phyloP scores from a whole-genome alignment of 768 basidiomycete species.

The Suillus ampliporus region DNA sequence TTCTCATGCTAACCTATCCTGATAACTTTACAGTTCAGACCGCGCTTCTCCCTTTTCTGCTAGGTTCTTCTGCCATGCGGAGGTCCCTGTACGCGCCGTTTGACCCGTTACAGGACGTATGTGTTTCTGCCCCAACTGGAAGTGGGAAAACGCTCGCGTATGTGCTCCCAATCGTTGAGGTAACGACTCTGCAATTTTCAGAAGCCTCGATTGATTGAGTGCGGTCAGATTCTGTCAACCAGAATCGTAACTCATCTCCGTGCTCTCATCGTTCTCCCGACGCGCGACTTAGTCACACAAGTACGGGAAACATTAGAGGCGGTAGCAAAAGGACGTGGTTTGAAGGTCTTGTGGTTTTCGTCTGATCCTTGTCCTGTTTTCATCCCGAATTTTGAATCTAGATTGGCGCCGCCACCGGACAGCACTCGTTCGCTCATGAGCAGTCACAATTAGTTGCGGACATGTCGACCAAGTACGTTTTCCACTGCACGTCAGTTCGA shows the following conservation, averaged over 20 bases:
- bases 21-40: constrained; percentile 76
- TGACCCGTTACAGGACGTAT: constrained; percentile 76
- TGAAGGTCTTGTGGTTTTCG: constrained; percentile 61
- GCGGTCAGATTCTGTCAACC: constrained; percentile 65
- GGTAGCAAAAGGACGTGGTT: constrained; percentile 80
- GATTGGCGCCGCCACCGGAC: constrained; percentile 88
- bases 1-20: constrained; percentile 14
- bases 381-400: constrained; percentile 29
- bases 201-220: background rate
- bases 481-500: background rate
- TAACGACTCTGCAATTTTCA: constrained; percentile 31
- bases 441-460: constrained; percentile 81
- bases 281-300: constrained; percentile 90
- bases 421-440: constrained; percentile 93
- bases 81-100: constrained; percentile 68
- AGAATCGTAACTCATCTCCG: constrained; percentile 84
- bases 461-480: constrained; percentile 52
- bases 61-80: constrained; percentile 49
- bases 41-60: constrained; percentile 80
- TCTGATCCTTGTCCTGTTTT: background rate
- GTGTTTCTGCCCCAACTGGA: constrained; percentile 96
- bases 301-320: constrained; percentile 92
- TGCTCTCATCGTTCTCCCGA: constrained; percentile 90
- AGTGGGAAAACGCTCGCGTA: constrained; percentile 99
- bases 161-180: constrained; percentile 91